A percentile compares a stretch with the other conserved stretches of the same genome.
These are phyloP conservation scores for Vitis amurensis DNA, from an alignment of 164 flowering plant species.

Conservation along the genomic window DNA sequence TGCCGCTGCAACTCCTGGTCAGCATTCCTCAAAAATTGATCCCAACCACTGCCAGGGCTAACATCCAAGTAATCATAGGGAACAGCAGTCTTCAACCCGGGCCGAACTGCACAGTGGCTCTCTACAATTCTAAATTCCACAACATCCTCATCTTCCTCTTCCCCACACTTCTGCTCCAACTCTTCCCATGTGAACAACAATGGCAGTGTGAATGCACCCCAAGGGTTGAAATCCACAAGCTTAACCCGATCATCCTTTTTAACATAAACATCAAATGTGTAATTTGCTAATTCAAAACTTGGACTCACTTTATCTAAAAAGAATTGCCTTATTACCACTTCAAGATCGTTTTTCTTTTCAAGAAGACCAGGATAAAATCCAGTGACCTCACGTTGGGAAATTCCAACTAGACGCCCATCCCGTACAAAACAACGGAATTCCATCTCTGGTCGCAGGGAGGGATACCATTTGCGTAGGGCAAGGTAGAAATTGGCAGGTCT, in stretches of 20 bases:
- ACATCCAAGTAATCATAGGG: slow-evolving; percentile 93
- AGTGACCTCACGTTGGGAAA: slow-evolving; percentile 88
- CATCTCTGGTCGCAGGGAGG: slow-evolving; percentile 70
- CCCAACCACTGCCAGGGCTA: slow-evolving; percentile 94
- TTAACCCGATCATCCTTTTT: slow-evolving; percentile 62
- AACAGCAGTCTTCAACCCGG: slow-evolving; percentile 91
- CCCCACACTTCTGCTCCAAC: slow-evolving; percentile 38
- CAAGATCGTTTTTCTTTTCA: slow-evolving; percentile 48
- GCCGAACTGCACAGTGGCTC: slow-evolving; percentile 69
- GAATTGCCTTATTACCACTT: slow-evolving; percentile 40
- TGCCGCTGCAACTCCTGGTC: slow-evolving; percentile 56
- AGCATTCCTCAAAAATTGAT: slow-evolving; percentile 73
- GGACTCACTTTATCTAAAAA: slow-evolving; percentile 40
- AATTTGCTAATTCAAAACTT: slow-evolving; percentile 62
- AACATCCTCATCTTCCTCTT: slow-evolving; percentile 11
- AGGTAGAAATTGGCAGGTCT: slow-evolving; percentile 67
- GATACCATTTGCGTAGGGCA: slow-evolving; percentile 88
- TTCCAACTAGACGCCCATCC: slow-evolving; percentile 46
- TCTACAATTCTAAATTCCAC: slow-evolving; percentile 73
- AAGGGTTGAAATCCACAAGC: slow-evolving; percentile 86
- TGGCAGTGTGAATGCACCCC: slow-evolving; percentile 80
- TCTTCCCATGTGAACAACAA: slow-evolving; percentile 86
- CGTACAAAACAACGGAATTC: slow-evolving; percentile 90
- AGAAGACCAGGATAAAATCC: slow-evolving; percentile 66
- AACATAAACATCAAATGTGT: slow-evolving; percentile 83